A percentile compares a stretch with the other conserved stretches of the same genome.
Evolutionary conservation across 139 green algal species (phyloP).

Genomic region (Closterium sp.): DNA sequence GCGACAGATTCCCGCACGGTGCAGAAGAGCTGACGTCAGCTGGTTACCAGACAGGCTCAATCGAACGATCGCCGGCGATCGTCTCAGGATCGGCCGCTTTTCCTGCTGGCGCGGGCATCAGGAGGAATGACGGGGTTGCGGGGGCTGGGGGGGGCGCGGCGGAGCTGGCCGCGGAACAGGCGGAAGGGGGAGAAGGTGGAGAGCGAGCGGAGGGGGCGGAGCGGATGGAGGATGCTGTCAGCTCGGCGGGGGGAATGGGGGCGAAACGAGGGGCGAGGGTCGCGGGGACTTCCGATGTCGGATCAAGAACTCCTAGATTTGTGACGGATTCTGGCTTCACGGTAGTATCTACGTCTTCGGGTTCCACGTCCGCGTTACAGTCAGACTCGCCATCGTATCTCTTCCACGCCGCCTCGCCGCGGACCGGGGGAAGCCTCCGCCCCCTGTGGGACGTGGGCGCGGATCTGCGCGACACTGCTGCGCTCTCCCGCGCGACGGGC

Average conservation of each 20-base stretch:
- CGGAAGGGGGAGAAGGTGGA: too few relatives aligned
- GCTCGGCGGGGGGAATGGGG: not conserved
- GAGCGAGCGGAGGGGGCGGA: not conserved
- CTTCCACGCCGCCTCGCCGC: not conserved
- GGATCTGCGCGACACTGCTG: not conserved
- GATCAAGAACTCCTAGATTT: not conserved
- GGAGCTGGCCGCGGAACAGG: too few relatives aligned
- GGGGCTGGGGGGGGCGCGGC: too few relatives aligned
- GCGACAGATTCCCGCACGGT: not conserved
- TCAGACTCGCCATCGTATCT: not conserved
- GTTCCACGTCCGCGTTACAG: not conserved
- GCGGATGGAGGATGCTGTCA: not conserved
- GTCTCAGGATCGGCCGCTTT: not conserved
- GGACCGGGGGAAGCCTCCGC: not conserved
- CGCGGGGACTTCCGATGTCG: not conserved
- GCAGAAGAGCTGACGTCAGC: not conserved
- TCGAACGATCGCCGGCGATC: not conserved
- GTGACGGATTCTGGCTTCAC: not conserved
- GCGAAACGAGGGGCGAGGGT: too few relatives aligned
- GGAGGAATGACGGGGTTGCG: not conserved
- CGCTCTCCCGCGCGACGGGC: not conserved
- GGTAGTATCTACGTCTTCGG: not conserved
- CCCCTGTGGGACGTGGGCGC: not conserved
- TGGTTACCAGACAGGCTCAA: not conserved
- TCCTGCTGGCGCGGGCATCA: too few relatives aligned